Base-by-base conservation (phyloP, 164 flowering plant genomes). In the Annona squamosa region DNA sequence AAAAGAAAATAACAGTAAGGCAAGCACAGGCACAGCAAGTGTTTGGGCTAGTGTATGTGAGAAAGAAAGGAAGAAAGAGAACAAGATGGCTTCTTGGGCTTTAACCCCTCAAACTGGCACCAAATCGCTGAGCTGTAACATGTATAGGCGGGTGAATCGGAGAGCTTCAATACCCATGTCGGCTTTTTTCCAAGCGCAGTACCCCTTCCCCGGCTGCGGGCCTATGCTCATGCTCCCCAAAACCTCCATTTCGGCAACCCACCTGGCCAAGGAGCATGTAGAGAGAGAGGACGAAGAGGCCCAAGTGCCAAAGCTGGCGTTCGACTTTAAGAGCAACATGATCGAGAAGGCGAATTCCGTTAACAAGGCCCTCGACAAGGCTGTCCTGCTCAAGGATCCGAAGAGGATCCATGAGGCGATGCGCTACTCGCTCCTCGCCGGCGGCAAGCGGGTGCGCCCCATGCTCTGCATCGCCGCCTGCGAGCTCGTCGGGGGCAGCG, bases 401-500 rank as follows among this genome's bases (percentile, higher is more conserved):
- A 13, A 59, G 17, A 84, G 79, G 74, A 88, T 89, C 76, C 93
- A 91, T 72, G 93, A 91, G 68, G 79, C 97, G 10, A 91, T 91
- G 97, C 79, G 97, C 3, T 91, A 89, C 77, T 91, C 96, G 1
- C 82, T 89, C 43, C 83, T 91, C 5, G 96, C 92, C 48, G 92
- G 93, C 19, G 96, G 96, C 63, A 91, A 91, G 82, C 77, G 96
- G 4, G 93, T 91, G 41, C 81, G 96, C 0, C 96, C 93, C 0
- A 71, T 84, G 12, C 86, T 90, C 71, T 90, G 93, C 65, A 62
- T 91, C 45, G 91, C 96, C 2, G 87, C 96, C 5, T 85, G 93
- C 63, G 97, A 88, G 77, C 85, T 91, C 13, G 89, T 88, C 16
- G 97, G 97, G 10, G 97, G 93, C 12, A 45, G 62, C 1, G 85